Conservation (phyloP, 2,329 filamentous ascomycete species). For the Sclerotinia borealis region DNA sequence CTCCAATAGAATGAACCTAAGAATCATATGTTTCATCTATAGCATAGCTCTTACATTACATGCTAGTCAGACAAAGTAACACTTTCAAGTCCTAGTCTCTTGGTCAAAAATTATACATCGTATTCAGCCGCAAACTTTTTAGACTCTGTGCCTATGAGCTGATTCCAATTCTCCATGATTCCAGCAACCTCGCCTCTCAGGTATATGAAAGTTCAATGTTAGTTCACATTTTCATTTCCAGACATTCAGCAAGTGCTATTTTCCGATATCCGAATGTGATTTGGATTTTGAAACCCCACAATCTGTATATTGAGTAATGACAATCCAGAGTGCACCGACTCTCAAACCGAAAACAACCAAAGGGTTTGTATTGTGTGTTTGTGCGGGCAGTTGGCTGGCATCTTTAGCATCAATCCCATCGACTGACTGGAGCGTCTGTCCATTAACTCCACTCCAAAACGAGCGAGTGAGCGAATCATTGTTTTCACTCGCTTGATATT, state of each 20-base stretch:
- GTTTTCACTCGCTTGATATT: too few relatives aligned
- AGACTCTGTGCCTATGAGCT: not conserved
- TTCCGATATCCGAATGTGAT: too few relatives aligned
- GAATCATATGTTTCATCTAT: not conserved
- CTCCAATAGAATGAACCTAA: not conserved
- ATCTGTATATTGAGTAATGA: too few relatives aligned
- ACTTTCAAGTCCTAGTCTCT: not conserved
- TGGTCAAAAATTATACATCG: not conserved
- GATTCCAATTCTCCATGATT: not conserved
- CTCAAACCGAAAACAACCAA: too few relatives aligned
- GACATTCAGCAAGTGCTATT: not conserved
- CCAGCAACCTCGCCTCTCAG: not conserved
- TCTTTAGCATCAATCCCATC: too few relatives aligned
- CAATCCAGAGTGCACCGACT: too few relatives aligned
- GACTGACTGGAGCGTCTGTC: too few relatives aligned
- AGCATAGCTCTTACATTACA: not conserved
- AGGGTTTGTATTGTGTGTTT: too few relatives aligned
- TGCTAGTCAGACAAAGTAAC: not conserved
- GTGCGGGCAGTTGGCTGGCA: too few relatives aligned
- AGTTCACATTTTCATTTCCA: not conserved
- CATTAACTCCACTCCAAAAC: too few relatives aligned
- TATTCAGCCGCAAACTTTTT: not conserved
- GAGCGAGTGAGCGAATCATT: too few relatives aligned
- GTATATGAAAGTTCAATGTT: not conserved
- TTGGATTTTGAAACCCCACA: too few relatives aligned